Base-by-base conservation (phyloP, 2,329 filamentous ascomycete species). In the Sporothrix dimorphospora region DNA sequence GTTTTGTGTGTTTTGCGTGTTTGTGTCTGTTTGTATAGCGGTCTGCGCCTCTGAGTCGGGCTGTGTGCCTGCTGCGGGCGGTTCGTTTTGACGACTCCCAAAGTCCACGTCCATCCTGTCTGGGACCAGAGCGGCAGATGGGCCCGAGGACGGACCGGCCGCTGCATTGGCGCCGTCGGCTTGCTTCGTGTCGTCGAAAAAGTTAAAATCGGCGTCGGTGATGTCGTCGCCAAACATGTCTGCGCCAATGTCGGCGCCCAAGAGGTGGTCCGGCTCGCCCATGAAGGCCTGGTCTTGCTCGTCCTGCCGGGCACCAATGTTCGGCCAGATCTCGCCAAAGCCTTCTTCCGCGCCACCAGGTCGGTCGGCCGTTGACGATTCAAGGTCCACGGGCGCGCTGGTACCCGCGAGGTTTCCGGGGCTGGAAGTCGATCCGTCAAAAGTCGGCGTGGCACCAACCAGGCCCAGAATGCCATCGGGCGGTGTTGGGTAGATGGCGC, bases 171-270 rank as follows among this genome's bases (percentile, higher is more conserved):
- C 5, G 85, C 72, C 82, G 30, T 81, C 79, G 12, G 79, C 83
- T 3, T 86, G 84, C 34, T 86, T 81, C 73, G 91, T 90, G 76
- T 95, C 92, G 76, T 95, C 92, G 76, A 95, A 95, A 79, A 94
- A 95, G 78, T 88, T 93, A 79, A 95, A 95, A 78, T 96, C 93
- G 6, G 89, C 92, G 76, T 96, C 93, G 0, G 91, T 94, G n/a
- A 95, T 85, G 75, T 90, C 88, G n/a, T 90, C 88, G n/a, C 86
- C 89, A 80, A 93, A 93, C 75, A 91, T 87, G 75, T 93, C 90
- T 9, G 87, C 88, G 14, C 89, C 89, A 75, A 92, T 84, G 71
- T 92, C 91, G 24, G 87, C 91, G n/a, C 87, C 90, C 77, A 93
- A 92, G 5, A 93, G 82, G 76, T 91, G 85, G 40, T 88, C 87